Evolutionary conservation across 306 rosid species (phyloP), one percentile per base, ranked within the genome.

Genomic region (Vachellia pachyceras): DNA sequence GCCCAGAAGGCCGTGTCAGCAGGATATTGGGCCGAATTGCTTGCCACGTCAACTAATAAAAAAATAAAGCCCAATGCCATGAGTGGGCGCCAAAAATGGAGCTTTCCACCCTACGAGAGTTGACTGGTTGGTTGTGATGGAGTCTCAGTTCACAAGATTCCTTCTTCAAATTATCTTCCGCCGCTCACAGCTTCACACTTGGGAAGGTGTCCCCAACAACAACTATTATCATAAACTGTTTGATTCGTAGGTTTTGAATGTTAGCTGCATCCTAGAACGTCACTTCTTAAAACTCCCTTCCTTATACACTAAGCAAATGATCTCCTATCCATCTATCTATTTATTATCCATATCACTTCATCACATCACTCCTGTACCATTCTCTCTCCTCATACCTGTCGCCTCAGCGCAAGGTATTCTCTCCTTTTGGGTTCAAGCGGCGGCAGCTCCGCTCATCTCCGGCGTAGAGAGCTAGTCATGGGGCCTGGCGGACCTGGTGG

Each of bases 401-500:
- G 14, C 17, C 20, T 49, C 18, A 15, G 55, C 55, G 4, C 5
- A 0, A 49, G n/a, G 15, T 49, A 49, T 14, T 49, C 8, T 49
- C 69, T 35, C 36, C 18, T 5, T 29, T 20, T 45, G 11, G 49
- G 65, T 10, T 58, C 36, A 58, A 23, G 36, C 22, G 13, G 65
- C 1, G 36, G 65, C 6, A 22, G 15, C 65, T 23, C 11, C 33
- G 33, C 22, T 33, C 10, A 9, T 12, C 20, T 63, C 41, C 18
- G 20, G 20, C 20, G 6, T 5, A 63, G 41, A 63, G 42, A 63
- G 40, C 14, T 67, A 39, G 46, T 20, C 7, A 68, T 68, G 73
- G 73, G 73, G 25, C 73, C 73, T 0, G 72, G 72, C 23, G 92
- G 89, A 78, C 87, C 88, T 6, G 72, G 72, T 29, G 33, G 33